Conservation (phyloP, 2,329 filamentous ascomycete genomes). For the Ilyonectria destructans region DNA sequence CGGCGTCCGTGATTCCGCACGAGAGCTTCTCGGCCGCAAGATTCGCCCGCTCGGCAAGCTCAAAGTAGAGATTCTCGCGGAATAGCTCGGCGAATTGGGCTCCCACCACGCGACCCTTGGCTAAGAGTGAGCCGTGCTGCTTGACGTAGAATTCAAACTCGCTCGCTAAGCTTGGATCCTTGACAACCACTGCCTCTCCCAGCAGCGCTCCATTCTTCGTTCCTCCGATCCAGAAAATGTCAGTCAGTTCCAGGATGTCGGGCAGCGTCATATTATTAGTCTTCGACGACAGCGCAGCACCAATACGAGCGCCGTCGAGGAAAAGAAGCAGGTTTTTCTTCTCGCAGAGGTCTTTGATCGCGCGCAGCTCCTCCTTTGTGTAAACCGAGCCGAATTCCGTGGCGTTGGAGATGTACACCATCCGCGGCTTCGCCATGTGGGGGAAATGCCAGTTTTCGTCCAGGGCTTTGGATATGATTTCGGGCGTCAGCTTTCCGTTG, state of each 20-base stretch:
- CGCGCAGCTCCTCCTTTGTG: slow-evolving; percentile 59
- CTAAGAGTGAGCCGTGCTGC: slow-evolving; percentile 66
- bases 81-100: slow-evolving; percentile 67
- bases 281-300: slow-evolving; percentile 59
- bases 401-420: slow-evolving; percentile 69
- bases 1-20: slow-evolving; percentile 58
- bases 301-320: slow-evolving; percentile 65
- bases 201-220: slow-evolving; percentile 68
- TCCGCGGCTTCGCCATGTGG: slow-evolving; percentile 66
- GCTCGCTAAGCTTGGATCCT: slow-evolving; percentile 57
- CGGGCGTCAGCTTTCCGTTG: slow-evolving; percentile 65
- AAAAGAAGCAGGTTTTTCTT: slow-evolving; percentile 60
- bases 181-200: slow-evolving; percentile 67
- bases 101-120: slow-evolving; percentile 66
- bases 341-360: slow-evolving; percentile 61
- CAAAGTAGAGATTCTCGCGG: slow-evolving; percentile 61
- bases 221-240: slow-evolving; percentile 71
- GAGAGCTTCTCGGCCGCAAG: slow-evolving; percentile 62
- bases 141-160: slow-evolving; percentile 69
- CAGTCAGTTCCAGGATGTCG: slow-evolving; percentile 64
- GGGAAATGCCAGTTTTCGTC: slow-evolving; percentile 67
- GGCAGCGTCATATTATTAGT: slow-evolving; percentile 61
- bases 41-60: slow-evolving; percentile 63
- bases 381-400: slow-evolving; percentile 68
- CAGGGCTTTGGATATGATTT: slow-evolving; percentile 59